Percentiles rank a stretch among this genome's conserved stretches.
These are phyloP conservation scores for Penicillium lividum DNA, from an alignment of 495 filamentous ascomycete genomes.

Conservation along the genomic window DNA sequence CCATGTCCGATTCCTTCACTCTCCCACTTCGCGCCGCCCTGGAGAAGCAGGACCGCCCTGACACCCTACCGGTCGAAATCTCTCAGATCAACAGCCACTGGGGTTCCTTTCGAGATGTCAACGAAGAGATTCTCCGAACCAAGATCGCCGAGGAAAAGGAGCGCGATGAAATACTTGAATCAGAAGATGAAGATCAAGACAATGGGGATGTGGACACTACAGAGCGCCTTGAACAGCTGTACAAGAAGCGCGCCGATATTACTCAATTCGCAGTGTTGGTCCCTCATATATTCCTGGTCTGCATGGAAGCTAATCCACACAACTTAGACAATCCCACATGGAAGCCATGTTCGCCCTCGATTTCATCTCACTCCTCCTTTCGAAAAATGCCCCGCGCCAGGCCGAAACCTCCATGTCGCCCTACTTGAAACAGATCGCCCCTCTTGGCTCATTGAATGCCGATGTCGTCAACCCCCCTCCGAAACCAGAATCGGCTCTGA, in stretches of 20 bases:
- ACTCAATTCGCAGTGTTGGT: slow-evolving; percentile 47
- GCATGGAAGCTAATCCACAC: background rate
- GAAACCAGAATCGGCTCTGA: slow-evolving; percentile 48
- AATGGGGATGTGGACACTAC: slow-evolving; percentile 35
- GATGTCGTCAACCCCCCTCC: slow-evolving; percentile 64
- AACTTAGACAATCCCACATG: slow-evolving; percentile 59
- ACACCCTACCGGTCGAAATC: slow-evolving; percentile 69
- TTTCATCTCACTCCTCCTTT: slow-evolving; percentile 80
- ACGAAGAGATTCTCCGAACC: slow-evolving; percentile 59
- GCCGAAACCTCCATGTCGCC: slow-evolving; percentile 69
- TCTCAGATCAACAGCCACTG: slow-evolving; percentile 71
- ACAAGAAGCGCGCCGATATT: slow-evolving; percentile 47
- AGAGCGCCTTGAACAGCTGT: slow-evolving; percentile 43
- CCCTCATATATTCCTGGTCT: background rate
- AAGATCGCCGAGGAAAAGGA: slow-evolving; percentile 57
- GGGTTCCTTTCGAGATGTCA: slow-evolving; percentile 71
- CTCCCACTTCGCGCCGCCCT: slow-evolving; percentile 68
- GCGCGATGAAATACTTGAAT: slow-evolving; percentile 37
- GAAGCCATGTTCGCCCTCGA: slow-evolving; percentile 72
- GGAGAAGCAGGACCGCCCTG: slow-evolving; percentile 53
- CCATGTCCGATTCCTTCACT: slow-evolving; percentile 50
- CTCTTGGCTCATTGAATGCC: slow-evolving; percentile 73
- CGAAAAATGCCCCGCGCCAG: slow-evolving; percentile 69
- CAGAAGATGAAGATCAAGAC: slow-evolving; percentile 36
- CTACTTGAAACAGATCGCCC: slow-evolving; percentile 65